phyloP scores from a whole-genome alignment of 1,284 basidiomycete species.

The Microbotryum saponariae region DNA sequence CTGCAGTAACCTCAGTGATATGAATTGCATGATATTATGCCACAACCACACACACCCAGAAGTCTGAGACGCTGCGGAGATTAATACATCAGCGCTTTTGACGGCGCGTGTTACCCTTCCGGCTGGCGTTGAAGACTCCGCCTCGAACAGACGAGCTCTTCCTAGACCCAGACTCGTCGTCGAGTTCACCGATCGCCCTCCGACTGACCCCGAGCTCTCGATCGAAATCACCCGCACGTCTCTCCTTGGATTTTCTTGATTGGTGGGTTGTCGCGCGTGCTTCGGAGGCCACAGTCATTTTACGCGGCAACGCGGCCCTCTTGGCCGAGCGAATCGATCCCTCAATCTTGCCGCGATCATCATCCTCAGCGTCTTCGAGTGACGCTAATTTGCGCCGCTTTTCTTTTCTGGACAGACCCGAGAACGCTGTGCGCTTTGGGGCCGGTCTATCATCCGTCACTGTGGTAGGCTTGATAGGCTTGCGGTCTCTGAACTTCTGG shows the following conservation, averaged over 20 bases:
- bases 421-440: conserved; percentile 44
- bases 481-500: conserved; percentile 31
- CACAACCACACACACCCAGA: too few relatives aligned
- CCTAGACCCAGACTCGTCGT: not conserved
- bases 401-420: conserved; percentile 71
- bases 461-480: conserved; percentile 19
- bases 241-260: conserved; percentile 16
- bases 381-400: conserved; percentile 78
- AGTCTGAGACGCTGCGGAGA: not conserved
- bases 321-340: conserved; percentile 79
- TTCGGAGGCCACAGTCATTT: conserved; percentile 19
- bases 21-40: too few relatives aligned
- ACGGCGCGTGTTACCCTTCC: conserved; percentile 2
- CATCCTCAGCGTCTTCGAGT: conserved; percentile 62
- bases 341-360: conserved; percentile 49
- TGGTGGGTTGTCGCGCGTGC: not conserved
- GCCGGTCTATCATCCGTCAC: conserved; percentile 15
- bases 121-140: conserved; percentile 10
- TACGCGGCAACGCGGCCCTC: conserved; percentile 47
- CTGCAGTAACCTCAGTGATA: too few relatives aligned
- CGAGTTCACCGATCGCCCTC: not conserved
- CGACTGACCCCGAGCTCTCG: conserved; percentile 22
- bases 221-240: conserved; percentile 19
- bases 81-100: conserved; percentile 10
- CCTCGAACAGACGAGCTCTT: conserved; percentile 15